These are phyloP conservation scores for Globisporangium camurandrum DNA, from an alignment of 352 stramenopile species.

Conservation along the genomic window DNA sequence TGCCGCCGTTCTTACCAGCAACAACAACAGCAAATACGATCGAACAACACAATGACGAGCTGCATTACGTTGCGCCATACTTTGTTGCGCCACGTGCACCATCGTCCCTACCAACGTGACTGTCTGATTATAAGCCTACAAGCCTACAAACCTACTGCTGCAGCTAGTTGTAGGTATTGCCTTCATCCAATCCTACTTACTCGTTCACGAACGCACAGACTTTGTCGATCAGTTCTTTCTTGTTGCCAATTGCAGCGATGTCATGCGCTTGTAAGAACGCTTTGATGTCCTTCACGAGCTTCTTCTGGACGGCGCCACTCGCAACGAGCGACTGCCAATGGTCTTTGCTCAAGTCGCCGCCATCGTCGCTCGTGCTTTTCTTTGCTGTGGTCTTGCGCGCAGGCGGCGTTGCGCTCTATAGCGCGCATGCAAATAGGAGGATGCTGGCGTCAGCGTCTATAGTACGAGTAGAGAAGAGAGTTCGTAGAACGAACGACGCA, in stretches of 20 bases:
- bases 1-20: too few relatives aligned
- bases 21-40: neutral
- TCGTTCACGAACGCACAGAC: conserved; percentile 34
- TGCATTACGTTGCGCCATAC: conserved; percentile 2
- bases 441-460: conserved; percentile 7
- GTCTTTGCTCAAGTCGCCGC: conserved; percentile 32
- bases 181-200: neutral
- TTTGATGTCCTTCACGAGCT: conserved; percentile 65
- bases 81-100: neutral
- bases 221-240: conserved; percentile 54
- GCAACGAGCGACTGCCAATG: conserved; percentile 42
- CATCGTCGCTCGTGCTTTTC: conserved; percentile 34
- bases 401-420: too few relatives aligned
- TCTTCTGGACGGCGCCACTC: conserved; percentile 56
- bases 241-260: conserved; percentile 34
- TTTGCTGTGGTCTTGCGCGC: conserved; percentile 20
- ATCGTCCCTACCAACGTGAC: conserved; percentile 1
- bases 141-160: too few relatives aligned
- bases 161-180: too few relatives aligned
- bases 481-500: conserved; percentile 13
- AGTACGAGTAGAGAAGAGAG: too few relatives aligned
- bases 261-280: conserved; percentile 48
- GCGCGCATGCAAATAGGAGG: too few relatives aligned
- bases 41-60: neutral
- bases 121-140: too few relatives aligned